A percentile compares a stretch with the other conserved stretches of the same genome.
phyloP scores from a whole-genome alignment of 1,139 yeast genomes.

The Yamadazyma jaroonii region DNA sequence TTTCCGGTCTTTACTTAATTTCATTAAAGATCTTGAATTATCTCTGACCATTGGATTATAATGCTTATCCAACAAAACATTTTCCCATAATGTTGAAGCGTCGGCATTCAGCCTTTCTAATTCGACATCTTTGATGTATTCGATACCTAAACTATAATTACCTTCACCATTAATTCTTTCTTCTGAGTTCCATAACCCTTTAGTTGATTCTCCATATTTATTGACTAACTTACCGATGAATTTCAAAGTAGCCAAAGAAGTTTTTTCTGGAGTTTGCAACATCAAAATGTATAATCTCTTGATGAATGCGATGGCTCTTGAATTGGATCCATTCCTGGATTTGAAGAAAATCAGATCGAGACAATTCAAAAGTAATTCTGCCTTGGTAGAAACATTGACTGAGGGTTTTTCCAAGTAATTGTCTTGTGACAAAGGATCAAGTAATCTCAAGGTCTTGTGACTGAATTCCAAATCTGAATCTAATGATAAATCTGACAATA shows the following conservation, averaged over 20 bases:
- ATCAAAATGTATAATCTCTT: slow-evolving; percentile 69
- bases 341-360: slow-evolving; percentile 81
- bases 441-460: slow-evolving; percentile 72
- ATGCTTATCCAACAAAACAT: slow-evolving; percentile 72
- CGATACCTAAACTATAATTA: slow-evolving; percentile 69
- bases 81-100: slow-evolving; percentile 91
- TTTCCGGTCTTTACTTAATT: slow-evolving; percentile 27
- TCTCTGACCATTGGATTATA: slow-evolving; percentile 75
- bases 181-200: slow-evolving; percentile 80
- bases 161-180: slow-evolving; percentile 70
- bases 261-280: slow-evolving; percentile 83
- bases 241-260: slow-evolving; percentile 72
- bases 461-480: slow-evolving; percentile 87
- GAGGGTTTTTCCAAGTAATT: slow-evolving; percentile 52
- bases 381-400: slow-evolving; percentile 85
- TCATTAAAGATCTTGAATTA: slow-evolving; percentile 44
- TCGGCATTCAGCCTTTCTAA: slow-evolving; percentile 80
- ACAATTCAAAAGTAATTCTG: slow-evolving; percentile 75
- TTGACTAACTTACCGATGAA: slow-evolving; percentile 74
- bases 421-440: slow-evolving; percentile 60
- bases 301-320: slow-evolving; percentile 78
- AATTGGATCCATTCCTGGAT: slow-evolving; percentile 66
- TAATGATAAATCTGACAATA: slow-evolving; percentile 64
- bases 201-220: slow-evolving; percentile 62
- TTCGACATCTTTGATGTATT: slow-evolving; percentile 44